Evolutionary conservation across 2,329 filamentous ascomycete genomes (phyloP).

Genomic region (Chrysoporthe deuterocubensis): DNA sequence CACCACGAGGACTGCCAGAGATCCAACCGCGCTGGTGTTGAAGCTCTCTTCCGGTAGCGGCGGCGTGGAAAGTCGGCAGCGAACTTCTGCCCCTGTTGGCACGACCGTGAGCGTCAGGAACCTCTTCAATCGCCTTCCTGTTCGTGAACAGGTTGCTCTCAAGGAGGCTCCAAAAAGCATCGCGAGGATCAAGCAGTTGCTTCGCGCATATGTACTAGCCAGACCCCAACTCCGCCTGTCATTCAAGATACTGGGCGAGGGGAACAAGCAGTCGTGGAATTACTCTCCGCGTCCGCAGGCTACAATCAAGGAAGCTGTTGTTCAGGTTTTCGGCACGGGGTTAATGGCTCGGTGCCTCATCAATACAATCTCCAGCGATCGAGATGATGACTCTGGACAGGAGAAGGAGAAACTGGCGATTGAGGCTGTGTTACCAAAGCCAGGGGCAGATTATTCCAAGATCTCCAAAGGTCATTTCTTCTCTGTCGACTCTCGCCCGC

Average conservation of each 20-base stretch:
- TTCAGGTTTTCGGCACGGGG: slow-evolving; percentile 65
- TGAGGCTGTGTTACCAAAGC: slow-evolving; percentile 61
- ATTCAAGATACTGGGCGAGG: slow-evolving; percentile 59
- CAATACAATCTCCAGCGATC: slow-evolving; percentile 29
- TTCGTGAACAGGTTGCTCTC: slow-evolving; percentile 61
- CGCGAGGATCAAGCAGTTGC: slow-evolving; percentile 59
- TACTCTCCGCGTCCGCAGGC: slow-evolving; percentile 61
- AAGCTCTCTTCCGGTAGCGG: slow-evolving; percentile 46
- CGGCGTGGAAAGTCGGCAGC: slow-evolving; percentile 44
- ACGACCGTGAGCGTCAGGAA: slow-evolving; percentile 67
- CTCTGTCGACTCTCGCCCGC: slow-evolving; percentile 70
- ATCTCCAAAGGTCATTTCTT: slow-evolving; percentile 62
- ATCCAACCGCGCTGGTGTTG: slow-evolving; percentile 60
- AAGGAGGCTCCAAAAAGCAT: slow-evolving; percentile 63
- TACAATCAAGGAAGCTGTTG: slow-evolving; percentile 59
- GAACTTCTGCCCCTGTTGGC: slow-evolving; percentile 62
- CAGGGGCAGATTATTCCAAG: slow-evolving; percentile 48
- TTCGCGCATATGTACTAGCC: slow-evolving; percentile 69
- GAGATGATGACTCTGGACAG: background rate
- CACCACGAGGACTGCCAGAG: slow-evolving; percentile 65
- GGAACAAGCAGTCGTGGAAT: slow-evolving; percentile 58
- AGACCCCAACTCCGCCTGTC: slow-evolving; percentile 64
- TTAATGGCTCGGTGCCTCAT: slow-evolving; percentile 59
- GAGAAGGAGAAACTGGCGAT: slow-evolving; percentile 47
- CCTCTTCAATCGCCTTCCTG: slow-evolving; percentile 65